Percentiles rank a stretch among this genome's conserved stretches.
Conservation (phyloP, 2,329 filamentous ascomycete species). For the Penicillium vulpinum region DNA sequence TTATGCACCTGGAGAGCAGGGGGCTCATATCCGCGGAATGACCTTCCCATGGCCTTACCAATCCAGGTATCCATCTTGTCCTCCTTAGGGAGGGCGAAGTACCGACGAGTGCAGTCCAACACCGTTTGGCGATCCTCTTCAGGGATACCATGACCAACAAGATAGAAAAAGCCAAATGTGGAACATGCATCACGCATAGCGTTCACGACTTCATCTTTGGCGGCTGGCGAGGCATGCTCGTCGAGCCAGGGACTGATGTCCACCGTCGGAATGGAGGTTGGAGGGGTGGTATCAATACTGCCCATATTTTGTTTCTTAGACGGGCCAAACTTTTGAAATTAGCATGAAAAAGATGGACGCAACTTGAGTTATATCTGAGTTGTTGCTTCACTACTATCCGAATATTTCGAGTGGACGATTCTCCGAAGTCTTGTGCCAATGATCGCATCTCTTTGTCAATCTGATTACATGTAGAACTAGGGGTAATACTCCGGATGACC, state of each 20-base stretch:
- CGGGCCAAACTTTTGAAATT: background rate
- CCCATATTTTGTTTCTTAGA: background rate
- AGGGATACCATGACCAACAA: constrained; percentile 33
- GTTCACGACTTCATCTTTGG: background rate
- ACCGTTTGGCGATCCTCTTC: background rate
- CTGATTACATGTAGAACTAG: background rate
- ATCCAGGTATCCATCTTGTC: constrained; percentile 12
- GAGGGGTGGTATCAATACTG: background rate
- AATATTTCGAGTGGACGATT: background rate
- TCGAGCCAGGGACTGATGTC: background rate
- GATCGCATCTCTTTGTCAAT: background rate
- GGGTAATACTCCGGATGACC: background rate
- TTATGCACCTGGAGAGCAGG: background rate
- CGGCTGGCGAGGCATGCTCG: background rate
- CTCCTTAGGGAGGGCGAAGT: constrained; percentile 7
- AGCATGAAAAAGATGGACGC: background rate
- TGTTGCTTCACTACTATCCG: background rate
- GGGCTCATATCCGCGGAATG: constrained; percentile 11
- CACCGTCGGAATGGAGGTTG: background rate
- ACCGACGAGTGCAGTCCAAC: background rate
- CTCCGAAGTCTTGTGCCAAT: background rate
- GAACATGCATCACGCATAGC: constrained; percentile 4
- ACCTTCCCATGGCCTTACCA: constrained; percentile 4
- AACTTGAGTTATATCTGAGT: background rate
- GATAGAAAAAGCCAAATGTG: constrained; percentile 34